These are phyloP conservation scores for Populus hybrid DNA, from an alignment of 441 rosid species.

Conservation along the genomic window DNA sequence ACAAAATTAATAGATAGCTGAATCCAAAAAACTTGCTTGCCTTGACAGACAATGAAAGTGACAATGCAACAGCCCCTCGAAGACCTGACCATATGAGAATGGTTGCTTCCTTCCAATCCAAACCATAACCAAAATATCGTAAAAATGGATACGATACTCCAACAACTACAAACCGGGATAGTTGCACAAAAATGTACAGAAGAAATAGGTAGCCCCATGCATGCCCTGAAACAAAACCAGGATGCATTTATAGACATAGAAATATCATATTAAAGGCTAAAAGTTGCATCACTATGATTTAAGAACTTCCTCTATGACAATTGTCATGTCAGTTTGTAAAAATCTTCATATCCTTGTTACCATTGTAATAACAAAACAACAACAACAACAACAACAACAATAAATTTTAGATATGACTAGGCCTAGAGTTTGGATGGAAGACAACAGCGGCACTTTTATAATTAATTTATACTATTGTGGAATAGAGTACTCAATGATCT, in stretches of 20 bases:
- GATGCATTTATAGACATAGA: not conserved
- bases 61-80: conserved; percentile 89
- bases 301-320: too few relatives aligned
- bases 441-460: too few relatives aligned
- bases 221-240: conserved; percentile 41
- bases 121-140: conserved; percentile 74
- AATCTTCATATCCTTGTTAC: not conserved
- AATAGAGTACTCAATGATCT: too few relatives aligned
- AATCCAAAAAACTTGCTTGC: conserved; percentile 33
- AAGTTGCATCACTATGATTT: too few relatives aligned
- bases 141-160: conserved; percentile 59
- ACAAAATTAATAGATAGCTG: not conserved
- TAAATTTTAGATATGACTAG: not conserved
- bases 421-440: not conserved
- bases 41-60: conserved; percentile 89
- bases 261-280: too few relatives aligned
- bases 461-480: too few relatives aligned
- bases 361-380: not conserved
- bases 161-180: conserved; percentile 70
- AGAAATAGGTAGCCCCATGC: conserved; percentile 84
- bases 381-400: not conserved
- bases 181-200: conserved; percentile 64
- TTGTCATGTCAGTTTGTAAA: too few relatives aligned
- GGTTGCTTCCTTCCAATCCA: conserved; percentile 87
- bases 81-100: conserved; percentile 91